Evolutionary conservation across 352 stramenopile species (phyloP).

Genomic region (Phytophthora pseudosyringae): DNA sequence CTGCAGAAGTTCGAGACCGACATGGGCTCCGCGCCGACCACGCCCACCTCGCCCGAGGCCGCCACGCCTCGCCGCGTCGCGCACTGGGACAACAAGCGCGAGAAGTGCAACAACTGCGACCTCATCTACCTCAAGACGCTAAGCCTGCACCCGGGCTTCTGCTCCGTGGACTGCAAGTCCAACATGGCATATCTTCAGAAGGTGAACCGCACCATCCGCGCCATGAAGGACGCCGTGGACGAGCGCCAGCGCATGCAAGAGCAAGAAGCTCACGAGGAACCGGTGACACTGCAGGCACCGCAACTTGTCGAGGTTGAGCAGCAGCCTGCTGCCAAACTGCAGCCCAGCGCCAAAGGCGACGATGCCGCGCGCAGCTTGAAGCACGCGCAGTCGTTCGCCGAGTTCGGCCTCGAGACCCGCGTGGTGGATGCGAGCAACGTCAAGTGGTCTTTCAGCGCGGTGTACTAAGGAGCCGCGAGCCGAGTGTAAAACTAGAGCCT

Average conservation of each 20-base stretch:
- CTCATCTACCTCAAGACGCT: conserved; percentile 88
- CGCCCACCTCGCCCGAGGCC: conserved; percentile 9
- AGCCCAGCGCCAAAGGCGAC: conserved; percentile 12
- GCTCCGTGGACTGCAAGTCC: conserved; percentile 90
- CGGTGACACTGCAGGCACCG: conserved; percentile 26
- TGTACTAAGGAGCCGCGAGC: conserved; percentile 57
- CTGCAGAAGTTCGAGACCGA: conserved; percentile 43
- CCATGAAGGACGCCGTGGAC: conserved; percentile 73
- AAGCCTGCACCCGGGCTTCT: conserved; percentile 74
- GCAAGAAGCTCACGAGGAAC: conserved; percentile 23
- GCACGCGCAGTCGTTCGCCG: conserved; percentile 67
- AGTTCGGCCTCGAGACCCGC: conserved; percentile 72
- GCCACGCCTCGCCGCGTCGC: conserved; percentile 49
- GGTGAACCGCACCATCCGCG: conserved; percentile 80
- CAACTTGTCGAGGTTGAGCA: conserved; percentile 26
- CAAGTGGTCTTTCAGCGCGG: conserved; percentile 79
- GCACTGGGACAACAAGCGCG: conserved; percentile 86
- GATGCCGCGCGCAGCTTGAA: conserved; percentile 21
- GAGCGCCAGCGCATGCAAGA: conserved; percentile 49
- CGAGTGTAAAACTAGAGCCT: conserved; percentile 39
- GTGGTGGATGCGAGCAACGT: conserved; percentile 57
- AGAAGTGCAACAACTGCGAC: conserved; percentile 85
- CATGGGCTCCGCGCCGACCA: conserved; percentile 23
- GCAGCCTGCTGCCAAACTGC: conserved; percentile 22
- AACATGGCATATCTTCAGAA: conserved; percentile 84